Evolutionary conservation across 352 stramenopile species (phyloP).

Genomic region (Blastocystis sp.): DNA sequence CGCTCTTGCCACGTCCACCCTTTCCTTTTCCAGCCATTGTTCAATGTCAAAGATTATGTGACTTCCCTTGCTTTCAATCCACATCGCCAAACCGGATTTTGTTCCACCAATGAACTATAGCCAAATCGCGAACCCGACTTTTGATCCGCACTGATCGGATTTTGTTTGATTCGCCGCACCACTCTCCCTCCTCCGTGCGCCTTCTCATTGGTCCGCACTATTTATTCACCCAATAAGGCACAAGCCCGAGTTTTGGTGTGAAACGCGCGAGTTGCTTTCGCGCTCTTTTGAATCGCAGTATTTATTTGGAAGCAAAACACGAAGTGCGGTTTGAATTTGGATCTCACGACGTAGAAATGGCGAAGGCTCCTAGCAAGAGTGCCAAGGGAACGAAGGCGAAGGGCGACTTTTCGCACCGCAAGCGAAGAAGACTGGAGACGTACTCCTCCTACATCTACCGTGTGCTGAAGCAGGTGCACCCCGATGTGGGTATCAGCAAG

Average conservation of each 20-base stretch:
- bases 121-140: not conserved
- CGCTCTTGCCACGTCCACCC: too few relatives aligned
- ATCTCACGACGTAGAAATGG: slow-evolving; percentile 52
- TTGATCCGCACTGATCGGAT: slow-evolving; percentile 2
- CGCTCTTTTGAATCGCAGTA: slow-evolving; percentile 7
- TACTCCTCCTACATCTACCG: too few relatives aligned
- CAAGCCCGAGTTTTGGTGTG: not conserved
- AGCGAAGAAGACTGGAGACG: slow-evolving; percentile 75
- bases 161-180: not conserved
- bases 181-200: too few relatives aligned
- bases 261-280: not conserved
- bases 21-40: not conserved
- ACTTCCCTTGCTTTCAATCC: slow-evolving; percentile 9
- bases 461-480: too few relatives aligned
- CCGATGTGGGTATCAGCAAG: slow-evolving; percentile 75
- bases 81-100: not conserved
- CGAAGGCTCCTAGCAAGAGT: slow-evolving; percentile 73
- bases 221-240: not conserved
- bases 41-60: not conserved
- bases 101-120: not conserved
- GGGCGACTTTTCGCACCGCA: slow-evolving; percentile 71
- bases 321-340: not conserved
- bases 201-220: not conserved
- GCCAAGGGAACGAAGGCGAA: slow-evolving; percentile 78
- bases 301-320: not conserved